A percentile compares a stretch with the other conserved stretches of the same genome.
Conservation (phyloP, 371 early-diverging fungal genomes). For the Apophysomyces variabilis region DNA sequence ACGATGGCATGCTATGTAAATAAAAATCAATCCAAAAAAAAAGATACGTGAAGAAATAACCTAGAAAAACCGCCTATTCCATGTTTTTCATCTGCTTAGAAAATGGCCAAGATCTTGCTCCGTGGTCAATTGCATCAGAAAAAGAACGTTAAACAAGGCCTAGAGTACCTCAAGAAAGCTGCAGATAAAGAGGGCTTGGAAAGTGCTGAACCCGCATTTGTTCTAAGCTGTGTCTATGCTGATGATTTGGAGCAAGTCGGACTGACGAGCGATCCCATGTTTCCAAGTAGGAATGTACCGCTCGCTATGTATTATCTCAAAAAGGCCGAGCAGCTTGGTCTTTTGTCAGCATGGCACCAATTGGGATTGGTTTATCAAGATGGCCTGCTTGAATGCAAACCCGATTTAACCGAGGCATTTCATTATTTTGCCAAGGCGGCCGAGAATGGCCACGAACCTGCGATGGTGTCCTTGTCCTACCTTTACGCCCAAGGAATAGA, state of each 20-base stretch:
- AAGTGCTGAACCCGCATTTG: slow-evolving; percentile 43
- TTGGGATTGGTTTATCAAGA: slow-evolving; percentile 34
- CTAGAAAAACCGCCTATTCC: no score
- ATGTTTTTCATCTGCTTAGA: slow-evolving; percentile 22
- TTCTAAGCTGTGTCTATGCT: slow-evolving; percentile 42
- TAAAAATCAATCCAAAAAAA: neutral
- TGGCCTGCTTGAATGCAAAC: slow-evolving; percentile 19
- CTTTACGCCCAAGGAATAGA: slow-evolving; percentile 38
- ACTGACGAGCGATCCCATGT: slow-evolving; percentile 4
- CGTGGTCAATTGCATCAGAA: slow-evolving; percentile 35
- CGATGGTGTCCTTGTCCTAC: slow-evolving; percentile 43
- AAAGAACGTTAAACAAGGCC: slow-evolving; percentile 29
- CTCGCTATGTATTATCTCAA: slow-evolving; percentile 34
- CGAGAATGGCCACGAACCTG: slow-evolving; percentile 31
- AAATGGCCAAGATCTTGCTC: slow-evolving; percentile 40
- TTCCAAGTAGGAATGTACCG: slow-evolving; percentile 9
- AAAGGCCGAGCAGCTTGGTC: slow-evolving; percentile 33
- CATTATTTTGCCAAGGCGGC: slow-evolving; percentile 43
- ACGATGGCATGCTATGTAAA: slow-evolving; percentile 73
- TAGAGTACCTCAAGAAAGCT: slow-evolving; percentile 37
- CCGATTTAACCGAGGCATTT: slow-evolving; percentile 30
- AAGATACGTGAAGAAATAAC: neutral
- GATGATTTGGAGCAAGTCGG: slow-evolving; percentile 29
- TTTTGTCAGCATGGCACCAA: slow-evolving; percentile 29
- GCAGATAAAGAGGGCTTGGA: slow-evolving; percentile 32